A percentile compares a stretch with the other conserved stretches of the same genome.
Evolutionary conservation across 2,329 filamentous ascomycete genomes (phyloP).

Genomic region (Pseudomassariella vexata): DNA sequence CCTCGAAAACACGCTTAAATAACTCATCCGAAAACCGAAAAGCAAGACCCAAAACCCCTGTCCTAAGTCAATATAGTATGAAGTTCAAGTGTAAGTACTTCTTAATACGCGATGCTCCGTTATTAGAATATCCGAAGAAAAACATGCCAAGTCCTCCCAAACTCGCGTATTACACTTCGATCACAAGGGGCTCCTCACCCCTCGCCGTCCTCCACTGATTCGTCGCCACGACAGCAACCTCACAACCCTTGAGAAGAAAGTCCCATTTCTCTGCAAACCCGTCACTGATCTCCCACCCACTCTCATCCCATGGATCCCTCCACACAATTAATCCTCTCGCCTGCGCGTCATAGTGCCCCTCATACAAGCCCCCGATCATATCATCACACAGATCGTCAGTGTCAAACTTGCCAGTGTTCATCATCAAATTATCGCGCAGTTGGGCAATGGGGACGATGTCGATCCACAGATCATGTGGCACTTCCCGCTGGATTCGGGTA

Average conservation of each 20-base stretch:
- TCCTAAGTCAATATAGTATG: too few species aligned
- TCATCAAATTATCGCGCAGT: constrained; percentile 24
- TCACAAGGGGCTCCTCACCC: constrained; percentile 22
- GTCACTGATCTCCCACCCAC: constrained; percentile 32
- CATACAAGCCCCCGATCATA: constrained; percentile 20
- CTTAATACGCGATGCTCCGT: too few species aligned
- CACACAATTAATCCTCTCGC: constrained; percentile 28
- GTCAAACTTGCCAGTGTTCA: constrained; percentile 12
- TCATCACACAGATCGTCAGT: constrained; percentile 24
- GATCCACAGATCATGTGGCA: constrained; percentile 22
- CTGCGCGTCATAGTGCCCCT: constrained; percentile 20
- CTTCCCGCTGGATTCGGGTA: constrained; percentile 18
- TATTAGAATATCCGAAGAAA: too few species aligned
- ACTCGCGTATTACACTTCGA: constrained; percentile 13
- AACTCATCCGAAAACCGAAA: too few species aligned
- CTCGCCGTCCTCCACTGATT: constrained; percentile 27
- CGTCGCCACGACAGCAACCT: constrained; percentile 23
- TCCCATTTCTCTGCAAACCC: constrained; percentile 28
- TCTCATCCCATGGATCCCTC: constrained; percentile 27
- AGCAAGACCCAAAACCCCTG: too few species aligned
- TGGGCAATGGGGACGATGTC: constrained; percentile 18
- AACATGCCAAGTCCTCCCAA: too few species aligned
- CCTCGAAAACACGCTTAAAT: too few species aligned
- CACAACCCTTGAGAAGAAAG: constrained; percentile 26
- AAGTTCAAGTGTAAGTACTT: too few species aligned